Percentiles rank a stretch among this genome's conserved stretches.
These are phyloP conservation scores for Marvania coccoides DNA, from an alignment of 139 green algal genomes.

Conservation along the genomic window DNA sequence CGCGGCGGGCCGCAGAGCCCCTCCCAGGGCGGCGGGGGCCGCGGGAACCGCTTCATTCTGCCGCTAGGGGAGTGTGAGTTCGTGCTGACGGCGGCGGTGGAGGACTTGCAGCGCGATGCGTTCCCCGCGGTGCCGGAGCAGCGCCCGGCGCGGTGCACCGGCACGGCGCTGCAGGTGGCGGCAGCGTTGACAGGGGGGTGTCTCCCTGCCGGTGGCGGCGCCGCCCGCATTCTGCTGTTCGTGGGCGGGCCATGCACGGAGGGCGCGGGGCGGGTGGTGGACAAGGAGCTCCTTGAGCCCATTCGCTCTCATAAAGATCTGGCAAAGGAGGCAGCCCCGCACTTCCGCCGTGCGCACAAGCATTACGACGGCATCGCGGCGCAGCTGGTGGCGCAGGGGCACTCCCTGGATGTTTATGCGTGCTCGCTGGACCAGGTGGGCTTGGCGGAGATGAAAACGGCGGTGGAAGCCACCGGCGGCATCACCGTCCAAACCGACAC, in stretches of 20 bases:
- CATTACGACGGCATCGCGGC: conserved; percentile 79
- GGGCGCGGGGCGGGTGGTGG: conserved; percentile 77
- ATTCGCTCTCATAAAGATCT: conserved; percentile 86
- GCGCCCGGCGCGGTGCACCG: conserved; percentile 77
- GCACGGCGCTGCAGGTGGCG: conserved; percentile 87
- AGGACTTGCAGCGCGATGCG: conserved; percentile 82
- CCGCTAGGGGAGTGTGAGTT: conserved; percentile 91
- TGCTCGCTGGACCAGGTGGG: conserved; percentile 95
- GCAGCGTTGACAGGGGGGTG: conserved; percentile 68
- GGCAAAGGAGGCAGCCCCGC: conserved; percentile 77
- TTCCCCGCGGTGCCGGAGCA: conserved; percentile 70
- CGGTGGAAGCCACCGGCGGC: conserved; percentile 79
- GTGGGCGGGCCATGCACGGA: conserved; percentile 88
- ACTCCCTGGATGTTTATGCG: conserved; percentile 91
- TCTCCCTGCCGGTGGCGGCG: conserved; percentile 59
- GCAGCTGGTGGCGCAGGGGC: conserved; percentile 75
- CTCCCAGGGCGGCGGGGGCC: conserved; percentile 1
- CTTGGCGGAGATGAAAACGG: conserved; percentile 90
- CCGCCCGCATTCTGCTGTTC: conserved; percentile 82
- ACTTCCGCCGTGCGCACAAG: conserved; percentile 67
- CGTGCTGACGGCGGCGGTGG: conserved; percentile 71
- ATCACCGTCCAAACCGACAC: conserved; percentile 78
- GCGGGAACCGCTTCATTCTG: conserved; percentile 55
- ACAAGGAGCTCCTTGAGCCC: conserved; percentile 74
- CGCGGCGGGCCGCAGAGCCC: neutral